Evolutionary conservation across 2,329 filamentous ascomycete genomes (phyloP), one percentile per base, ranked within the genome.

Genomic region (Emergomyces pasteurianus): DNA sequence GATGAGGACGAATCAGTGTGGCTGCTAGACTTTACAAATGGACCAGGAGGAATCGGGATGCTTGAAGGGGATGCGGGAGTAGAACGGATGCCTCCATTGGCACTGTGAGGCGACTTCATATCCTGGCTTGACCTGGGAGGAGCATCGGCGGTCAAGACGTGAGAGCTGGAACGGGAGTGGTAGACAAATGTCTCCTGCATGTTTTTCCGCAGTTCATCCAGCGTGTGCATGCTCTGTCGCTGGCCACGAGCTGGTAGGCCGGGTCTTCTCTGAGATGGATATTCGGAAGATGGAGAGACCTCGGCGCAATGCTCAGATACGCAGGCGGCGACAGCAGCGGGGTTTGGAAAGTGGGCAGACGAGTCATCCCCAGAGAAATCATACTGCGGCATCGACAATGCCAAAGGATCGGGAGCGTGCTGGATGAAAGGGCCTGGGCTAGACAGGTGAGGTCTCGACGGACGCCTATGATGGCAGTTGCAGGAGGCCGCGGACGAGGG

Each of bases 41-140:
- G 42, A 50, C 21, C 36, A 18, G 60, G 62, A n/a, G 62, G 60
- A 5, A 59, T 57, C 34, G 52, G 85, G 78, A 7, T 85, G 86
- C 38, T 64, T 57, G 47, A 60, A 59, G 50, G 67, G 58, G 58
- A 65, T 58, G 62, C 64, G 50, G 52, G 67, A 62, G 59, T 67
- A 58, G 63, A 67, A 61, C 10, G 63, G 16, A 63, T 43, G 14
- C 52, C 38, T 28, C 55, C 58, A 26, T 23, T 43, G 16, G 28
- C 23, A 10, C 58, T 60, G 7, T 38, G 55, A 54, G 47, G 42
- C 18, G 18, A 34, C 49, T 43, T 56, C 26, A 42, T 57, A 53
- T 57, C 52, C 18, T 42, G 42, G 42, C 26, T 23, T 40, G 31
- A 53, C 56, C n/a, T n/a, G 6, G 49, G 49, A 61, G 12, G 49